Evolutionary conservation across 2,329 filamentous ascomycete genomes (phyloP).

Genomic region (Ilyonectria robusta): DNA sequence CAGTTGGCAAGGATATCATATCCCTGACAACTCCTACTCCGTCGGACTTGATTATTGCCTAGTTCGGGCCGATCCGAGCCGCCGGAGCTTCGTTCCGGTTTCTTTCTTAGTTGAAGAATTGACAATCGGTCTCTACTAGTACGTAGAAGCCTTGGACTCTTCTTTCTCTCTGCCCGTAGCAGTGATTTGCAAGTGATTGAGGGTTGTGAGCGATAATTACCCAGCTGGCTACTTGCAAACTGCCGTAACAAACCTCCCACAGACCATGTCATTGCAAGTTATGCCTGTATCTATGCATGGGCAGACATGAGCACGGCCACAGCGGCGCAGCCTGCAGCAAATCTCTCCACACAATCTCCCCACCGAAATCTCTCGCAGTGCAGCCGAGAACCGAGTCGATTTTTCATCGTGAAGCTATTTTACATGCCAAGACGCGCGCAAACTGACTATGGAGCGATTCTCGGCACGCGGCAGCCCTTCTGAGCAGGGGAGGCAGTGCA

Average conservation of each 20-base stretch:
- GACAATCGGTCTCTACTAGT: not conserved
- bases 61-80: not conserved
- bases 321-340: not conserved
- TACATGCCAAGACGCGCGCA: not conserved
- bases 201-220: not conserved
- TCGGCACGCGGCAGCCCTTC: not conserved
- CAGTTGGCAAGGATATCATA: not conserved
- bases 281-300: not conserved
- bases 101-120: not conserved
- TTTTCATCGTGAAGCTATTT: not conserved
- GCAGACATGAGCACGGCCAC: not conserved
- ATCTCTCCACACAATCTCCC: not conserved
- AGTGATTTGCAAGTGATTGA: not conserved
- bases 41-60: not conserved
- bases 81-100: not conserved
- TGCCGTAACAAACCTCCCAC: not conserved
- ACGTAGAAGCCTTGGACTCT: not conserved
- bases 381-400: not conserved
- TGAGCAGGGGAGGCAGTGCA: not conserved
- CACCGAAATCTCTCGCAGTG: not conserved
- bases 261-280: not conserved
- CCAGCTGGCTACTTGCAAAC: not conserved
- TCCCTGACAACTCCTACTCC: not conserved
- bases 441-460: not conserved
- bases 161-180: not conserved